Evolutionary conservation across 2,329 filamentous ascomycete species (phyloP).

Genomic region (Saccharata proteae): DNA sequence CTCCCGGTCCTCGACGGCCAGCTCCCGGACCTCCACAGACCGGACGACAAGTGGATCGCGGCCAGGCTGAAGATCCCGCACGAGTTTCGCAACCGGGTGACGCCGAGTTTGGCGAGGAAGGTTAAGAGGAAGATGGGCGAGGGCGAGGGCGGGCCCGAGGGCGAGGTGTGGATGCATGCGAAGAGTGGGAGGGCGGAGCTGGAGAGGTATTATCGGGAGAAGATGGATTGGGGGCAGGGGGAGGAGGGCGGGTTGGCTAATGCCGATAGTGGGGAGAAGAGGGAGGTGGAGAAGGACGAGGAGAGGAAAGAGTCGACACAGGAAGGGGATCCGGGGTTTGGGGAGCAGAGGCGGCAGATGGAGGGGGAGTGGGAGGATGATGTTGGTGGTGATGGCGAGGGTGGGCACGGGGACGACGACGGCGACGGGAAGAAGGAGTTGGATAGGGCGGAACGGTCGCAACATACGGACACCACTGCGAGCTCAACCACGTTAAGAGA

Average conservation of each 20-base stretch:
- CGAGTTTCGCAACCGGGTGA: slow-evolving; percentile 41
- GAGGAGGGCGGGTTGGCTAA: not conserved
- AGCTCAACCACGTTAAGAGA: no score
- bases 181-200: slow-evolving; percentile 25
- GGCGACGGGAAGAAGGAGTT: no score
- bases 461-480: no score
- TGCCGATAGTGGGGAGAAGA: not conserved
- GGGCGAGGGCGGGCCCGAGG: slow-evolving; percentile 33
- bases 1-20: slow-evolving; percentile 31
- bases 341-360: no score
- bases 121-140: slow-evolving; percentile 23
- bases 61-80: slow-evolving; percentile 45
- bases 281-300: not conserved
- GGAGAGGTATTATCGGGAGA: slow-evolving; percentile 16
- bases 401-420: no score
- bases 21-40: slow-evolving; percentile 41
- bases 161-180: slow-evolving; percentile 45
- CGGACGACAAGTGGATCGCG: slow-evolving; percentile 47
- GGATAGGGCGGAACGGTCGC: no score
- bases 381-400: no score
- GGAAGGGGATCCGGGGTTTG: not conserved
- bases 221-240: not conserved
- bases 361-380: no score
- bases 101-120: slow-evolving; percentile 31
- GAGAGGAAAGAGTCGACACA: not conserved